phyloP scores from a whole-genome alignment of 306 rosid species.

The Potentilla sterilis region DNA sequence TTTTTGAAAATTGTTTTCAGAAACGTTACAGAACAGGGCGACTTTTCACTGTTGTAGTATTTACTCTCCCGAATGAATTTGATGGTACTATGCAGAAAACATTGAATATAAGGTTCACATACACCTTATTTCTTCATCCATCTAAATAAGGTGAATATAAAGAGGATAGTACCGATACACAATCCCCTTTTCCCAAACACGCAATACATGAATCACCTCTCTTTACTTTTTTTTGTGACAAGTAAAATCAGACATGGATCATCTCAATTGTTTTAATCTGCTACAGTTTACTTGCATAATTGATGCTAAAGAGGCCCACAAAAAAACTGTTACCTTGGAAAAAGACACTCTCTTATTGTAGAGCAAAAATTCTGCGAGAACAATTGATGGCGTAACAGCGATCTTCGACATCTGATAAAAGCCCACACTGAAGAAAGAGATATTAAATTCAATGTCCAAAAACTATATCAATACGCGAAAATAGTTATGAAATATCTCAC shows the following conservation, averaged over 20 bases:
- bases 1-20: too few relatives aligned
- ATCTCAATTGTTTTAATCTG: neutral
- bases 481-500: constrained; percentile 34
- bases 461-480: constrained; percentile 9
- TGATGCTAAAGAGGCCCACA: constrained; percentile 7
- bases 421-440: constrained; percentile 67
- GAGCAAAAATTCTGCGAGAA: constrained; percentile 65
- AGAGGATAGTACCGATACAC: neutral
- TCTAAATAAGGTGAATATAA: neutral
- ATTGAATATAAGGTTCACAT: neutral
- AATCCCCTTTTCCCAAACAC: neutral
- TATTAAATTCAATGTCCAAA: constrained; percentile 29
- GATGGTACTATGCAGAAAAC: neutral
- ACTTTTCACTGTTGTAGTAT: neutral
- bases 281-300: neutral
- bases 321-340: constrained; percentile 44
- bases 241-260: neutral
- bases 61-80: neutral
- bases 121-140: neutral
- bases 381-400: constrained; percentile 80
- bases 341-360: constrained; percentile 64
- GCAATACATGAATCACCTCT: neutral
- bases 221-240: neutral
- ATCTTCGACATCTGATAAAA: constrained; percentile 96
- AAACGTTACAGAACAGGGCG: too few relatives aligned